Evolutionary conservation across 163 green algal species (phyloP), one percentile per base, ranked within the genome.

Genomic region (Scenedesmus sp.): DNA sequence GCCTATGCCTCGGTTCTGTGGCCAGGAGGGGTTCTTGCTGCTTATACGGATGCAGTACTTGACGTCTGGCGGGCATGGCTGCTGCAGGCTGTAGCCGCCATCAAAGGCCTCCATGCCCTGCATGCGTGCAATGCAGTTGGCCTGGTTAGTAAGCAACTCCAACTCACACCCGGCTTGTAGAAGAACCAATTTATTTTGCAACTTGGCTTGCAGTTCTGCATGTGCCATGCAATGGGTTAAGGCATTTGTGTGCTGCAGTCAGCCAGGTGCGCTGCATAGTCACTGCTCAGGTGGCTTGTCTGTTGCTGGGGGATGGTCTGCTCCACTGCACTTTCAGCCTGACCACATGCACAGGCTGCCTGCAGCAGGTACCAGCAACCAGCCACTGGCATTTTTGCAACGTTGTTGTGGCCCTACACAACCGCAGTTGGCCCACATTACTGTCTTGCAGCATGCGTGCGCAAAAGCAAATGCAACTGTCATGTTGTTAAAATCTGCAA

Each of bases 11-110:
- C 26, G 59, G 57, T 64, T 74, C 60, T 77, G 56, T 13, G 87
- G 87, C 87, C 87, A 87, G 57, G 54, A 18, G 7, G 87, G 87
- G 55, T 86, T 86, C 4, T 66, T 85, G 87, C 76, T 91, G 74
- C 74, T 87, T 1, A 87, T 57, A 1, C 56, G 12, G 54, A 87
- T 82, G 59, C 87, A 91, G 87, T 62, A 62, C 74, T 91, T 34
- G 9, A 91, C 87, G 26, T 46, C 87, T 54, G 87, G 87, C 7
- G 87, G 87, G 76, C 87, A 91, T 7, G 87, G 87, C 34, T 91
- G 70, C 5, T 18, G 12, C 26, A 82, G 26, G n/a, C 59, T 64
- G 56, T 55, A 87, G 1, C 87, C 87, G 13, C 87, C 87, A n/a
- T 91, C 87, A 79, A 82, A 91, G 5, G 59, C 87, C 70, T 66